Evolutionary conservation across 225 moss, liverwort and hornwort genomes (phyloP).

Genomic region (Marchantia paleacea): DNA sequence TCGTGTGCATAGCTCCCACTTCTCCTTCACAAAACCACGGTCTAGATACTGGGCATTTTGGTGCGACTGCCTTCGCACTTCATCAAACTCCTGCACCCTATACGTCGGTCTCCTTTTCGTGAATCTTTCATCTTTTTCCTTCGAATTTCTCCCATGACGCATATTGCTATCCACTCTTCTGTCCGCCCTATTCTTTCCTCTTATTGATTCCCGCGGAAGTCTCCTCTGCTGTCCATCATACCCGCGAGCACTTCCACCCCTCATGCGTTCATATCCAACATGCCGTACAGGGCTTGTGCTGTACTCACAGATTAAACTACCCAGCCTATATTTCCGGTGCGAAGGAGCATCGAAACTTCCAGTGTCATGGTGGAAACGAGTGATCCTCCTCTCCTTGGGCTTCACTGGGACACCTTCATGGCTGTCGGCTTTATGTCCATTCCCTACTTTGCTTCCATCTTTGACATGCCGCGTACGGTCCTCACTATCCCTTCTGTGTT

Average conservation of each 20-base stretch:
- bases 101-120: conserved; percentile 4
- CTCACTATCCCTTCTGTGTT: conserved; percentile 6
- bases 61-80: neutral
- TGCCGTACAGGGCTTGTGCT: neutral
- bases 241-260: neutral
- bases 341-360: neutral
- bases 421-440: conserved; percentile 3
- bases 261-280: neutral
- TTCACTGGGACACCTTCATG: neutral
- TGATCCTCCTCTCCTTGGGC: neutral
- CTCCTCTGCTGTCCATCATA: neutral
- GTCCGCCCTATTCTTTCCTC: neutral
- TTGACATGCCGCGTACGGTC: neutral
- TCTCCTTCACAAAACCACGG: neutral
- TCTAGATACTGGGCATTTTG: neutral
- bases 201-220: neutral
- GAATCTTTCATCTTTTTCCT: neutral
- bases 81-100: neutral
- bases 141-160: neutral
- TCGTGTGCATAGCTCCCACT: neutral
- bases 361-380: neutral
- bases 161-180: conserved; percentile 5
- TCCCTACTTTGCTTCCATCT: neutral
- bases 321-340: neutral
- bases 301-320: conserved; percentile 11